A percentile compares a stretch with the other conserved stretches of the same genome.
Conservation (phyloP, 768 basidiomycete species). For the Pholiota conissans region DNA sequence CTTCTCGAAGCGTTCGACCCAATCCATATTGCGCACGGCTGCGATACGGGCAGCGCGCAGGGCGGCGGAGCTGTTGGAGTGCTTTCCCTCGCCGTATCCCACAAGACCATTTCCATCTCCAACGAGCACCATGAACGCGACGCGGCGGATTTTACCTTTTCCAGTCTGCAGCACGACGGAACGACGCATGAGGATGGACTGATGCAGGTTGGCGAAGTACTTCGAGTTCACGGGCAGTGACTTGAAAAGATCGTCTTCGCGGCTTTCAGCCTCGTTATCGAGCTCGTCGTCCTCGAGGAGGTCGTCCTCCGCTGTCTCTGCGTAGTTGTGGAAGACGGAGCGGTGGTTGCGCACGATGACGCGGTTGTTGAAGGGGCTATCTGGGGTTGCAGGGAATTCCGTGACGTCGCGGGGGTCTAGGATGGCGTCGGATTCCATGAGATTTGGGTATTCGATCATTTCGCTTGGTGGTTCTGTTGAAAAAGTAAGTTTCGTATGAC, state of each 20-base stretch:
- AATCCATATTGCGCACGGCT: conserved; percentile 88
- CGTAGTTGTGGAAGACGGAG: conserved; percentile 57
- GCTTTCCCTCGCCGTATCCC: conserved; percentile 82
- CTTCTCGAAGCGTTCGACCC: conserved; percentile 89
- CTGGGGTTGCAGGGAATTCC: conserved; percentile 51
- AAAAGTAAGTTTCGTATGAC: not conserved
- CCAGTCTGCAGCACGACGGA: conserved; percentile 87
- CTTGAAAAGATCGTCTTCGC: conserved; percentile 23
- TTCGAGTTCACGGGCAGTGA: conserved; percentile 18
- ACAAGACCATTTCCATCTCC: conserved; percentile 85
- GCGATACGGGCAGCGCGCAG: conserved; percentile 53
- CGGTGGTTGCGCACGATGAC: conserved; percentile 71
- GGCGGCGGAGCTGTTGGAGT: conserved; percentile 54
- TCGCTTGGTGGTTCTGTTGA: conserved; percentile 8
- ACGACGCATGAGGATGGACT: conserved; percentile 46
- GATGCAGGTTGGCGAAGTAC: conserved; percentile 33
- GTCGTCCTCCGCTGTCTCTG: conserved; percentile 31
- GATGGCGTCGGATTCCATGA: conserved; percentile 61
- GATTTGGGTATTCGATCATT: conserved; percentile 45
- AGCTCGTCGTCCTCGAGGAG: conserved; percentile 28
- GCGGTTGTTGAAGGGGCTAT: conserved; percentile 57
- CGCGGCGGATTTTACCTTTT: conserved; percentile 82
- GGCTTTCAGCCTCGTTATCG: conserved; percentile 28
- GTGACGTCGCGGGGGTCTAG: conserved; percentile 60
- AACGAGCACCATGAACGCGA: conserved; percentile 65